Evolutionary conservation across 225 moss, liverwort and hornwort genomes (phyloP).

Genomic region (Ulota crispa): DNA sequence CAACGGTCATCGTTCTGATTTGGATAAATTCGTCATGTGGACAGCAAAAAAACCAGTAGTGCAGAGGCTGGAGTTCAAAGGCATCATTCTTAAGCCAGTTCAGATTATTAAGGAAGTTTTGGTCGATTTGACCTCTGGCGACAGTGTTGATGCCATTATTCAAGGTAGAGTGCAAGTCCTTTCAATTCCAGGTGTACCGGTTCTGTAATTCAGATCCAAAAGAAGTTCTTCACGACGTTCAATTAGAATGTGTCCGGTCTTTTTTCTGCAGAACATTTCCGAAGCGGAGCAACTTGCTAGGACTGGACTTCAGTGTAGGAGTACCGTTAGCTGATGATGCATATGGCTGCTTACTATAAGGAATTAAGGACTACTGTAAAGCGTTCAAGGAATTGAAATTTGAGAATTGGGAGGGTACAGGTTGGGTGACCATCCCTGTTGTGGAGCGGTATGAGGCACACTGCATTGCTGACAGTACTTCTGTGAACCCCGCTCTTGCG

Average conservation of each 20-base stretch:
- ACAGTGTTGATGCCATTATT: conserved; percentile 52
- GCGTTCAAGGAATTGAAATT: conserved; percentile 26
- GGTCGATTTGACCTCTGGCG: conserved; percentile 47
- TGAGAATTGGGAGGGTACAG: conserved; percentile 46
- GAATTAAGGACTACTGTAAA: not conserved
- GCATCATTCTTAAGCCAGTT: conserved; percentile 60
- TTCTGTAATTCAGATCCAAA: not conserved
- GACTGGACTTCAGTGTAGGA: conserved; percentile 5
- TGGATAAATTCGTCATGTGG: conserved; percentile 11
- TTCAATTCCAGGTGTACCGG: not conserved
- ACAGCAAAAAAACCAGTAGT: conserved; percentile 57
- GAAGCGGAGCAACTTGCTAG: not conserved
- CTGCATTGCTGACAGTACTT: conserved; percentile 43
- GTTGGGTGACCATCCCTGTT: conserved; percentile 59
- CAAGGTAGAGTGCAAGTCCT: conserved; percentile 49
- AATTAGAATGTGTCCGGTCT: not conserved
- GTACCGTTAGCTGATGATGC: not conserved
- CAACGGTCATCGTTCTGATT: conserved; percentile 13
- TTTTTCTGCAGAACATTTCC: not conserved
- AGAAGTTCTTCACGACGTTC: not conserved
- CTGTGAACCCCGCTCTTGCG: conserved; percentile 47
- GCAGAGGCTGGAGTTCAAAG: conserved; percentile 65
- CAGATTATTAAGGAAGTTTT: conserved; percentile 64
- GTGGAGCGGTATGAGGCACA: conserved; percentile 60
- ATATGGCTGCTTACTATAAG: conserved; percentile 6